These are phyloP conservation scores for Zygosaccharomyces sapae DNA, from an alignment of 1,139 yeast species.

Conservation along the genomic window DNA sequence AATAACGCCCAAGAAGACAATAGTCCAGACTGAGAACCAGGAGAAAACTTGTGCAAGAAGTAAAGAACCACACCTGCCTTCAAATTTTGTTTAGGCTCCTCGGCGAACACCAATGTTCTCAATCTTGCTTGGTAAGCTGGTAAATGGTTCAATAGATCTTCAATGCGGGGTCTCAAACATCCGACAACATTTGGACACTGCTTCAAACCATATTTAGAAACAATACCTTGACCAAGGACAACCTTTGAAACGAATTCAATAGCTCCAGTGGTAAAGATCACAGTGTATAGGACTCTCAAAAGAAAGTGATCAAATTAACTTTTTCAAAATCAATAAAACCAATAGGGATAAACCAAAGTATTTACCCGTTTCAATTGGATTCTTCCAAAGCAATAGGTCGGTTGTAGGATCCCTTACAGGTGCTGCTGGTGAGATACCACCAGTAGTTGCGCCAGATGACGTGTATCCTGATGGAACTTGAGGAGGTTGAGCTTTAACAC, in stretches of 20 bases:
- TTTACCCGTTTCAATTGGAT: constrained; percentile 75
- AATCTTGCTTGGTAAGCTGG: constrained; percentile 33
- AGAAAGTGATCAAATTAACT: constrained; percentile 67
- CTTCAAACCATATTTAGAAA: constrained; percentile 45
- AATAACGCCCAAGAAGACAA: constrained; percentile 55
- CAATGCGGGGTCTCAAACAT: constrained; percentile 47
- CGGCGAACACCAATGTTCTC: constrained; percentile 34
- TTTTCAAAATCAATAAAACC: constrained; percentile 59
- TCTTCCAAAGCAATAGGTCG: constrained; percentile 71
- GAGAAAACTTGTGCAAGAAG: constrained; percentile 70
- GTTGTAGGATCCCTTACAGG: constrained; percentile 22
- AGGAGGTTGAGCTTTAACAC: not conserved
- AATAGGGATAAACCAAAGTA: constrained; percentile 63
- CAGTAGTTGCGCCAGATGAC: not conserved
- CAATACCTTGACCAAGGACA: constrained; percentile 66
- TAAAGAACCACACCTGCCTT: constrained; percentile 67
- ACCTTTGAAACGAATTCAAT: constrained; percentile 67
- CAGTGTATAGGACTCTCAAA: constrained; percentile 45
- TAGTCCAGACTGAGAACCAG: constrained; percentile 67
- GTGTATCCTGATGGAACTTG: not conserved
- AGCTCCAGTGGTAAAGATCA: constrained; percentile 51
- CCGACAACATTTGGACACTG: constrained; percentile 36
- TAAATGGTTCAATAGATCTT: constrained; percentile 27
- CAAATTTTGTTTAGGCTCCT: constrained; percentile 51
- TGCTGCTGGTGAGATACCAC: not conserved